These are phyloP conservation scores for Ophiostoma sp. DNA, from an alignment of 2,329 filamentous ascomycete genomes.

Conservation along the genomic window DNA sequence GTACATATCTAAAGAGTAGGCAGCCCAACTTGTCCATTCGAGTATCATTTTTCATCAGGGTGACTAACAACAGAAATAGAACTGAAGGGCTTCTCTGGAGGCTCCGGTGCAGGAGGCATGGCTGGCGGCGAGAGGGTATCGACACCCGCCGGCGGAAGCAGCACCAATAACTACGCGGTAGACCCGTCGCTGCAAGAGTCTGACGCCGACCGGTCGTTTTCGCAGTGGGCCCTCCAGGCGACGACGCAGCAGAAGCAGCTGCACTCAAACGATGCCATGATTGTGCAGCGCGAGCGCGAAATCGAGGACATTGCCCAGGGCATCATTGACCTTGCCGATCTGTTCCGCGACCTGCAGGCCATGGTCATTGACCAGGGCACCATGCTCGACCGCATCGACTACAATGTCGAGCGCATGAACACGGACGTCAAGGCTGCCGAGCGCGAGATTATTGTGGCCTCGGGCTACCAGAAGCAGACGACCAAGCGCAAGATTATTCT, in stretches of 20 bases:
- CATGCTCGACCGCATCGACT: constrained; percentile 91
- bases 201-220: constrained; percentile 87
- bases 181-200: constrained; percentile 90
- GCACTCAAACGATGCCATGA: constrained; percentile 73
- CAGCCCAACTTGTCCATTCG: not conserved
- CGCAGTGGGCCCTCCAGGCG: constrained; percentile 80
- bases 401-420: constrained; percentile 95
- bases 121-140: constrained; percentile 44
- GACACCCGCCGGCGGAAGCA: constrained; percentile 41
- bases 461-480: constrained; percentile 79
- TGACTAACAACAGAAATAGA: constrained; percentile 46
- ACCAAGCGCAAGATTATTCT: constrained; percentile 92
- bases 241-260: constrained; percentile 58
- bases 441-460: constrained; percentile 83
- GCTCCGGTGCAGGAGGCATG: not conserved
- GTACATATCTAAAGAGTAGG: constrained; percentile 87
- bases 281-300: constrained; percentile 87
- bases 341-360: constrained; percentile 90
- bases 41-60: too few species aligned
- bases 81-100: constrained; percentile 61
- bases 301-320: constrained; percentile 98
- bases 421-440: constrained; percentile 88
- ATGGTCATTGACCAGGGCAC: constrained; percentile 95
- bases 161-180: constrained; percentile 41
- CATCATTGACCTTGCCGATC: constrained; percentile 93